Percentiles rank a stretch among this genome's conserved stretches.
phyloP scores from a whole-genome alignment of 768 basidiomycete species.

The Chalciporus piperatus region DNA sequence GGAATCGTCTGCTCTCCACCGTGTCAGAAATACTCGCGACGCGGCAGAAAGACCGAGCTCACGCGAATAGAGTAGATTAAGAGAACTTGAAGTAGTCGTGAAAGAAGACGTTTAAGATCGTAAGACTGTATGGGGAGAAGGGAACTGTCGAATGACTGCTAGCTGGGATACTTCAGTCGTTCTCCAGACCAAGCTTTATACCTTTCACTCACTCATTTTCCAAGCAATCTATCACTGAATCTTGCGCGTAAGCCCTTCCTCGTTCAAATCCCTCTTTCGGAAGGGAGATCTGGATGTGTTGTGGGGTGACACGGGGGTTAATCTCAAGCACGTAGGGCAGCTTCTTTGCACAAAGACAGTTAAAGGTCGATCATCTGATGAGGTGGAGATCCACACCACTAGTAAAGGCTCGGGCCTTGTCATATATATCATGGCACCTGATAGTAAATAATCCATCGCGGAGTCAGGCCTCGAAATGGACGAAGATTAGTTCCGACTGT shows the following conservation, averaged over 20 bases:
- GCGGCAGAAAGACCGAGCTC: background rate
- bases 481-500: conserved; percentile 7
- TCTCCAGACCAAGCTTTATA: conserved; percentile 22
- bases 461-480: conserved; percentile 14
- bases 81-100: conserved; percentile 6
- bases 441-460: conserved; percentile 19
- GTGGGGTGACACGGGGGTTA: conserved; percentile 19
- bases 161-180: conserved; percentile 1
- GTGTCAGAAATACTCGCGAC: conserved; percentile 11
- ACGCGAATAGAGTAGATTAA: conserved; percentile 27
- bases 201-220: conserved; percentile 5
- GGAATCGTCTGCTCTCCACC: conserved; percentile 5
- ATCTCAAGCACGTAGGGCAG: conserved; percentile 10
- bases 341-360: conserved; percentile 8
- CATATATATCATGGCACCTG: conserved; percentile 15
- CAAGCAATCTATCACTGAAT: conserved; percentile 5
- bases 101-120: background rate
- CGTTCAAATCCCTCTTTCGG: conserved; percentile 9
- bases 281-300: conserved; percentile 3
- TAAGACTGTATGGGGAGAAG: background rate
- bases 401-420: conserved; percentile 12
- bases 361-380: conserved; percentile 24
- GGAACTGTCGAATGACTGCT: conserved; percentile 8
- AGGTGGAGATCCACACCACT: conserved; percentile 17
- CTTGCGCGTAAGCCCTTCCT: conserved; percentile 6